Percentiles rank a stretch among this genome's conserved stretches.
These are phyloP conservation scores for Rhododendron ferrugineum DNA, from an alignment of 148 eudicot genomes.

Conservation along the genomic window DNA sequence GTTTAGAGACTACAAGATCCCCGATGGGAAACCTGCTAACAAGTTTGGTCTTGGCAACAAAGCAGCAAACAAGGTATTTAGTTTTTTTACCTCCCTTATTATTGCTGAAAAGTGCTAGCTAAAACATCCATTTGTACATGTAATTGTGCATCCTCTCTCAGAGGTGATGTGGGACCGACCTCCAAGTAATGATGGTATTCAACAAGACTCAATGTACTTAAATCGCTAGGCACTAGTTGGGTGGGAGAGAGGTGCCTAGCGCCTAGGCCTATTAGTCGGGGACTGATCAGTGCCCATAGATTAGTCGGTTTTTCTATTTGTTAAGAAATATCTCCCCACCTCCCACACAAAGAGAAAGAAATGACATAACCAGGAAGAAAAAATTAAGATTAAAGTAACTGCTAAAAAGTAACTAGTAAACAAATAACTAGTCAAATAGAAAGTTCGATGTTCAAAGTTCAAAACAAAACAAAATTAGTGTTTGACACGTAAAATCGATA, in stretches of 20 bases:
- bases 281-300: background rate
- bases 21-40: slow-evolving; percentile 98
- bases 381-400: background rate
- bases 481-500: background rate
- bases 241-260: background rate
- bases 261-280: background rate
- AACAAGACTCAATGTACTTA: background rate
- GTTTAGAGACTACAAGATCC: slow-evolving; percentile 98
- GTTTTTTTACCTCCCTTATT: background rate
- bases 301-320: background rate
- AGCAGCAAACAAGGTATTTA: slow-evolving; percentile 79
- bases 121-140: background rate
- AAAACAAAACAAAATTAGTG: background rate
- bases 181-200: background rate
- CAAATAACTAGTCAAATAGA: background rate
- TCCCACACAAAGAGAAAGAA: background rate
- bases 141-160: background rate
- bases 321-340: background rate
- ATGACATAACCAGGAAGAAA: background rate
- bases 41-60: slow-evolving; percentile 93
- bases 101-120: background rate
- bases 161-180: background rate
- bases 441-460: background rate
- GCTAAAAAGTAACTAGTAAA: background rate
- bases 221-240: background rate